These are phyloP conservation scores for Paramecium pentaurelia DNA, from an alignment of 73 alveolate species.

Conservation along the genomic window DNA sequence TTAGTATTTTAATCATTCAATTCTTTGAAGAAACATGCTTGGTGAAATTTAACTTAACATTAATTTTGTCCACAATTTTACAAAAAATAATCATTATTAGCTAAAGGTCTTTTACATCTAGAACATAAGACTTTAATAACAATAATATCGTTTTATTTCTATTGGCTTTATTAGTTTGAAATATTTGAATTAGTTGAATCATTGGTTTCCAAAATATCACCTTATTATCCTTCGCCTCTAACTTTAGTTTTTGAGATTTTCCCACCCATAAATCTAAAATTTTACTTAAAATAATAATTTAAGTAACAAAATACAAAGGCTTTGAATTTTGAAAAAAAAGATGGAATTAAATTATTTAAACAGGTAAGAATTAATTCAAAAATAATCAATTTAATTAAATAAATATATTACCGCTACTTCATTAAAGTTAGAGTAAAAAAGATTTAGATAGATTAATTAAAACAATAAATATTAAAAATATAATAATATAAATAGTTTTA, in stretches of 20 bases:
- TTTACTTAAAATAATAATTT: neutral
- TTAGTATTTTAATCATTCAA: neutral
- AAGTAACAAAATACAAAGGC: neutral
- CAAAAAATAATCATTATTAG: neutral
- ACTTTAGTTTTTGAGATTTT: no score
- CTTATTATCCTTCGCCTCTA: no score
- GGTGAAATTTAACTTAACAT: neutral
- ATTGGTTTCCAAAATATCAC: neutral
- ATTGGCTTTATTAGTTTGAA: neutral
- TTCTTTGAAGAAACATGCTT: neutral
- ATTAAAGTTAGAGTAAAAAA: no score
- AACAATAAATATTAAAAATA: no score
- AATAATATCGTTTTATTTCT: neutral
- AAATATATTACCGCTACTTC: neutral
- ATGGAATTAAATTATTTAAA: no score
- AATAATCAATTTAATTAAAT: no score
- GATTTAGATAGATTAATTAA: neutral
- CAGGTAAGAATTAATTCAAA: neutral
- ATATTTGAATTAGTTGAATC: neutral
- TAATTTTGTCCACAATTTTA: neutral
- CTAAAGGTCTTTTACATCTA: neutral
- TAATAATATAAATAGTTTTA: no score
- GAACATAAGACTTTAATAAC: neutral
- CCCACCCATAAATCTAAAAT: neutral
- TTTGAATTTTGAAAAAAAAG: neutral